Evolutionary conservation across 306 rosid species (phyloP).

Genomic region (Canavalia ensiformis): DNA sequence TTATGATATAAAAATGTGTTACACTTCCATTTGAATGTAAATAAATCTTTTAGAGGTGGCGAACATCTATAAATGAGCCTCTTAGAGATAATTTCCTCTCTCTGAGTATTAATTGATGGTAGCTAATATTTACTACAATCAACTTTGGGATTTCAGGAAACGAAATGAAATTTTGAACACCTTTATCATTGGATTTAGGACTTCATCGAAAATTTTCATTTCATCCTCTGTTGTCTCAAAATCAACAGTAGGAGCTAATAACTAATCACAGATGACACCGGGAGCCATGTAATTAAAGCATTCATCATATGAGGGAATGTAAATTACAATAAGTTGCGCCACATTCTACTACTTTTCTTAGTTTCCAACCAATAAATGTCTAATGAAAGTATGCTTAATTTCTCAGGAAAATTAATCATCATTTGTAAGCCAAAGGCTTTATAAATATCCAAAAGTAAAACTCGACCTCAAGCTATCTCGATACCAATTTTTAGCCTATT

Average conservation of each 20-base stretch:
- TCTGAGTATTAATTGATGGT: neutral
- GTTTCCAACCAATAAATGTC: slow-evolving; percentile 4
- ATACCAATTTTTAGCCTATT: neutral
- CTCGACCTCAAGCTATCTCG: neutral
- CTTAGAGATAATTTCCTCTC: neutral
- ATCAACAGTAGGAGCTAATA: neutral
- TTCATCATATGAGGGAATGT: neutral
- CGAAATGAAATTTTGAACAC: neutral
- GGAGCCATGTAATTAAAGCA: neutral
- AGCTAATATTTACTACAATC: neutral
- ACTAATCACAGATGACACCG: neutral
- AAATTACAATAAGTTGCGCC: neutral
- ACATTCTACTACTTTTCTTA: neutral
- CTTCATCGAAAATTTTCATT: neutral
- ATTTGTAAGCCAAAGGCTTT: neutral
- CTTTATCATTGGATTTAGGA: neutral
- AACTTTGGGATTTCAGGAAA: neutral
- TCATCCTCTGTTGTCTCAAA: neutral
- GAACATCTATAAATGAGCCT: neutral
- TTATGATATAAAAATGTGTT: neutral
- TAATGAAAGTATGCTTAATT: neutral
- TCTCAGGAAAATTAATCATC: neutral
- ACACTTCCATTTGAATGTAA: neutral
- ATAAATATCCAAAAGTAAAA: neutral
- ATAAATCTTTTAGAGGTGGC: neutral